Conservation (phyloP, 805 yeast species). For the Ogataea parapolymorpha region DNA sequence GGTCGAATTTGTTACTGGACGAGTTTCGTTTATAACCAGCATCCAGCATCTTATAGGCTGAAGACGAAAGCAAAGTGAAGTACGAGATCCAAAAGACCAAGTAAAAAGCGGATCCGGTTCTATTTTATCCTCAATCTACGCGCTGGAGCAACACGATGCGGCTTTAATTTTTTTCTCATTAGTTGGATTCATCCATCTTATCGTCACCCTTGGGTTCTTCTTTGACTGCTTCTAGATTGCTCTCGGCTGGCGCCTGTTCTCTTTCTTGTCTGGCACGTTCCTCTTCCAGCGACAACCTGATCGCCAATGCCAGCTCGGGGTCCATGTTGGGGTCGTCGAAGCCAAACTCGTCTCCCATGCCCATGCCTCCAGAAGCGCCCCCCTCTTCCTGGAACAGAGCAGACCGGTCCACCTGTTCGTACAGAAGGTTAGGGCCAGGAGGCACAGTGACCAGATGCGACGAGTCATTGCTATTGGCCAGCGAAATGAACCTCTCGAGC, state of each 20-base stretch:
- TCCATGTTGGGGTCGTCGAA: constrained; percentile 87
- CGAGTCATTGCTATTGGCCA: constrained; percentile 71
- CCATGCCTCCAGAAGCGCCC: constrained; percentile 38
- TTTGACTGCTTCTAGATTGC: constrained; percentile 19
- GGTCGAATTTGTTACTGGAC: constrained; percentile 7
- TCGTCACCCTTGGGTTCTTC: constrained; percentile 22
- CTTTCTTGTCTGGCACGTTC: constrained; percentile 90
- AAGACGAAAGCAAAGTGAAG: constrained; percentile 11
- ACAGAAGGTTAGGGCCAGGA: constrained; percentile 81
- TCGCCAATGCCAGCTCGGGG: constrained; percentile 94
- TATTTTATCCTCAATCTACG: constrained; percentile 10
- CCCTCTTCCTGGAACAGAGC: constrained; percentile 71
- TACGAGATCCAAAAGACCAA: constrained; percentile 2
- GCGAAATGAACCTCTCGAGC: constrained; percentile 72
- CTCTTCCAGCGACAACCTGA: constrained; percentile 91
- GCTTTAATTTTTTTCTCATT: constrained; percentile 8
- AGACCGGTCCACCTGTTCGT: constrained; percentile 76
- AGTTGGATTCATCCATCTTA: constrained; percentile 24
- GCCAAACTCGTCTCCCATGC: constrained; percentile 50
- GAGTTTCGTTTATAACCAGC: constrained; percentile 15
- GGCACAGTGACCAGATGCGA: constrained; percentile 83
- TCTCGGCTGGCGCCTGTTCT: constrained; percentile 38
- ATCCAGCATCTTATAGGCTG: constrained; percentile 16
- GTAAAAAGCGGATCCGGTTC: constrained; percentile 4
- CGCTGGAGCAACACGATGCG: constrained; percentile 13